A percentile compares a stretch with the other conserved stretches of the same genome.
Evolutionary conservation across 305 asterid genomes (phyloP).

Genomic region (Fraxinus greggii): DNA sequence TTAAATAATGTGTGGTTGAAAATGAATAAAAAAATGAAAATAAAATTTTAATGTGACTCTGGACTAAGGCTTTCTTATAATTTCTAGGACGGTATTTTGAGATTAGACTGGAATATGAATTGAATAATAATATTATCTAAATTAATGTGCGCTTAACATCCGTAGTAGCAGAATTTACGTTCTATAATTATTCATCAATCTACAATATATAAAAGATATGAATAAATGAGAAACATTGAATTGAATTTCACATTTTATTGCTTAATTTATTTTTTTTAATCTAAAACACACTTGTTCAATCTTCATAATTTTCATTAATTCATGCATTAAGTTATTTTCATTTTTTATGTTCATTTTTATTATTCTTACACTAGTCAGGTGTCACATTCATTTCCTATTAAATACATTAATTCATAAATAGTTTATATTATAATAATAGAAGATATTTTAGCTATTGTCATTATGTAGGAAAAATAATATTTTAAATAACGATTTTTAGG

Average conservation of each 20-base stretch:
- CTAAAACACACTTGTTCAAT: not conserved
- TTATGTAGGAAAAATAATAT: no score
- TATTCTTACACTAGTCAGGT: not conserved
- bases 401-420: not conserved
- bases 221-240: not conserved
- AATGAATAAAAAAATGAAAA: no score
- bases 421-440: not conserved
- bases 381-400: not conserved
- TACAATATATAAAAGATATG: no score
- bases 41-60: no score
- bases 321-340: not conserved
- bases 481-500: no score
- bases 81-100: not conserved
- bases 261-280: not conserved
- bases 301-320: not conserved
- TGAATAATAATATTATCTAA: not conserved
- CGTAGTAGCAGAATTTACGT: not conserved
- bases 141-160: not conserved
- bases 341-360: not conserved
- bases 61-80: not conserved
- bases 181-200: not conserved
- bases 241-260: not conserved
- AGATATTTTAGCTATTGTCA: not conserved
- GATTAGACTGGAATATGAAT: not conserved
- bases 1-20: no score